Evolutionary conservation across 2,329 filamentous ascomycete genomes (phyloP).

Genomic region (Sclerotinia subarctica): DNA sequence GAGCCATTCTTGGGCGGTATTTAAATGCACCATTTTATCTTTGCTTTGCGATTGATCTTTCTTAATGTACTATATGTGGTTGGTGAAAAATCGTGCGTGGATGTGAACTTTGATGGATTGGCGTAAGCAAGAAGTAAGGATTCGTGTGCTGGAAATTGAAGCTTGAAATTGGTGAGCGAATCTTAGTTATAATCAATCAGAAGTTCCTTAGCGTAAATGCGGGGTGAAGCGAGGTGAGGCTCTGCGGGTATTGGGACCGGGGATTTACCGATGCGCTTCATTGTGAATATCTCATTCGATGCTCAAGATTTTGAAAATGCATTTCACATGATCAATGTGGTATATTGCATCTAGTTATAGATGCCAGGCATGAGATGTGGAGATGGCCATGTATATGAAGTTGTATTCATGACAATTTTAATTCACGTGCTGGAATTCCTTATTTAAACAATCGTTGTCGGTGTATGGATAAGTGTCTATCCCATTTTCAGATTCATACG

Average conservation of each 20-base stretch:
- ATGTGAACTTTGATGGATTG: background rate
- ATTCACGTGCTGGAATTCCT: background rate
- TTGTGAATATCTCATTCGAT: background rate
- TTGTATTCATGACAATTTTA: background rate
- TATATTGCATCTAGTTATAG: too few species aligned
- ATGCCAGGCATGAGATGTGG: background rate
- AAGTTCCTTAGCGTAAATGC: background rate
- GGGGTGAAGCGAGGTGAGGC: slow-evolving; percentile 10
- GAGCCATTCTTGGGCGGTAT: slow-evolving; percentile 86
- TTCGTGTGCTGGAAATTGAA: background rate
- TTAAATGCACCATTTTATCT: slow-evolving; percentile 70
- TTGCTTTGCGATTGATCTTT: background rate
- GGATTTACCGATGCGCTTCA: background rate
- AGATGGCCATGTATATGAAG: background rate
- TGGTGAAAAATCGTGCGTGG: background rate
- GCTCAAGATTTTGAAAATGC: background rate
- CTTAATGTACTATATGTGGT: background rate
- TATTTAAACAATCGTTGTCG: background rate
- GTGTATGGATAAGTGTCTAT: background rate
- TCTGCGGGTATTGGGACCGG: background rate
- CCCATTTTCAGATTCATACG: background rate
- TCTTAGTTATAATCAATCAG: background rate
- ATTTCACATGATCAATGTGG: background rate
- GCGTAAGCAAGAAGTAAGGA: background rate
- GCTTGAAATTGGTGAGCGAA: slow-evolving; percentile 3